A percentile compares a stretch with the other conserved stretches of the same genome.
These are phyloP conservation scores for Zymoseptoria crescenta DNA, from an alignment of 2,329 filamentous ascomycete genomes.

Conservation along the genomic window DNA sequence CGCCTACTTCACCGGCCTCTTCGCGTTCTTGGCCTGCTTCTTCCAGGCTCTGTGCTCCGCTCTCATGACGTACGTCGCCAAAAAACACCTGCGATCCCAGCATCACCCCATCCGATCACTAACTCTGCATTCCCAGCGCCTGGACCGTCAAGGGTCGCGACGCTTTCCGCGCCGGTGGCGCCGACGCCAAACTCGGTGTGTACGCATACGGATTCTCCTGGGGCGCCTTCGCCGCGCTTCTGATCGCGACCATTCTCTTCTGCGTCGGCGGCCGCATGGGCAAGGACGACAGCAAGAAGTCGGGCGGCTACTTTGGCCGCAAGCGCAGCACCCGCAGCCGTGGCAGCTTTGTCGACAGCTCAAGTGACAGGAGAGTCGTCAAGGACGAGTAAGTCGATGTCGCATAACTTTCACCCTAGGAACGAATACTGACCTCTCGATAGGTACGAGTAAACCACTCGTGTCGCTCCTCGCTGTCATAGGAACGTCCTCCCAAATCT, in stretches of 20 bases:
- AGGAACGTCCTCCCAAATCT: too few relatives aligned
- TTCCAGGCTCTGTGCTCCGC: constrained; percentile 60
- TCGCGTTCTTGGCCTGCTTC: constrained; percentile 55
- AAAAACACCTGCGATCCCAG: neutral
- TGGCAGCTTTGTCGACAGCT: constrained; percentile 49
- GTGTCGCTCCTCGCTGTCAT: too few relatives aligned
- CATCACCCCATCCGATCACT: constrained; percentile 6
- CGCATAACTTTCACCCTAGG: neutral
- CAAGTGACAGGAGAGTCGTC: constrained; percentile 54
- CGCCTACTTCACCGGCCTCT: constrained; percentile 56
- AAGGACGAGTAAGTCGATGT: constrained; percentile 58
- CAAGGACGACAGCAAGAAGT: constrained; percentile 35
- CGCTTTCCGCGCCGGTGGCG: constrained; percentile 50
- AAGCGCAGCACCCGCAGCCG: constrained; percentile 42
- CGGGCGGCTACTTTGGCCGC: constrained; percentile 38
- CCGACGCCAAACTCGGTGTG: constrained; percentile 53
- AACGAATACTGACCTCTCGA: neutral
- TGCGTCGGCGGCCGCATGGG: constrained; percentile 51
- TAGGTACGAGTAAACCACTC: too few relatives aligned
- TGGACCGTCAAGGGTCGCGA: constrained; percentile 65
- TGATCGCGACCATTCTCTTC: constrained; percentile 61
- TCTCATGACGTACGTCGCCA: constrained; percentile 70
- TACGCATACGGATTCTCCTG: constrained; percentile 73
- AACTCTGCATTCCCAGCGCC: constrained; percentile 38
- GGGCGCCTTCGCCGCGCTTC: constrained; percentile 59